These are phyloP conservation scores for Metschnikowia amazonensis DNA, from an alignment of 805 yeast genomes.

Conservation along the genomic window DNA sequence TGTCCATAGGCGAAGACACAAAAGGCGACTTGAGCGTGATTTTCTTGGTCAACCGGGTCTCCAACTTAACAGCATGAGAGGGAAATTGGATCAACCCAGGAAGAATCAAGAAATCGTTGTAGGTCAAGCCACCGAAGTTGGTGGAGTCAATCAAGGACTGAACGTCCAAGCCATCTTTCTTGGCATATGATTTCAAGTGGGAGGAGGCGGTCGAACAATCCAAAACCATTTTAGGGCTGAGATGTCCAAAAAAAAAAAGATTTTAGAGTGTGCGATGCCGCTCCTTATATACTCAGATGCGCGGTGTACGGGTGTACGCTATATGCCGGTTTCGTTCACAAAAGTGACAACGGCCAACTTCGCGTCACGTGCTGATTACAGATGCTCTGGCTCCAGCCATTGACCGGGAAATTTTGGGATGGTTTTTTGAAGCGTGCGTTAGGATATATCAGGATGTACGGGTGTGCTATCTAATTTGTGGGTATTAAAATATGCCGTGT, in stretches of 20 bases:
- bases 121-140: slow-evolving; percentile 92
- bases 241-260: slow-evolving; percentile 39
- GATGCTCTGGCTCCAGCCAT: no score
- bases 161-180: slow-evolving; percentile 83
- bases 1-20: slow-evolving; percentile 98
- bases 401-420: no score
- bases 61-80: slow-evolving; percentile 70
- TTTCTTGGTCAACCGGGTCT: slow-evolving; percentile 84
- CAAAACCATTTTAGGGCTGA: slow-evolving; percentile 37
- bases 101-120: slow-evolving; percentile 90
- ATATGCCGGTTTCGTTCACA: not conserved
- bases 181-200: slow-evolving; percentile 58
- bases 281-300: slow-evolving; percentile 2
- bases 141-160: slow-evolving; percentile 84
- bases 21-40: slow-evolving; percentile 91
- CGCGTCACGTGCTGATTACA: not conserved
- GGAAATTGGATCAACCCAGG: slow-evolving; percentile 95
- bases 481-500: no score
- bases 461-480: no score
- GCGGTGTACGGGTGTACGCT: slow-evolving; percentile 4
- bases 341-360: not conserved
- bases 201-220: slow-evolving; percentile 60
- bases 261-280: slow-evolving; percentile 7
- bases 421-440: no score
- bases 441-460: no score